A percentile compares a stretch with the other conserved stretches of the same genome.
These are phyloP conservation scores for Schrenkiella parvula DNA, from an alignment of 345 rosid genomes.

Conservation along the genomic window DNA sequence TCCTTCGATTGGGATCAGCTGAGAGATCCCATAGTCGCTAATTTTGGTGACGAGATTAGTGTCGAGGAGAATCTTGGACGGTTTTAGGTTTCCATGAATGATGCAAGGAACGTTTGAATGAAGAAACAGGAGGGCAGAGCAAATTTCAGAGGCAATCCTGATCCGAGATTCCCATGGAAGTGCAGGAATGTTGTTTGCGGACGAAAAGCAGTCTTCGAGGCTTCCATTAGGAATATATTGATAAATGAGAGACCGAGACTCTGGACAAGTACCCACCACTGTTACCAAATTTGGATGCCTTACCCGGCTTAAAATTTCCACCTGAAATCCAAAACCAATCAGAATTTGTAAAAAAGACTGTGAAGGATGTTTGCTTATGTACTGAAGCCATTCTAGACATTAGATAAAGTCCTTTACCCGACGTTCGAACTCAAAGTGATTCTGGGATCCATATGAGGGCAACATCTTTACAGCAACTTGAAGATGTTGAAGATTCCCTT, in stretches of 20 bases:
- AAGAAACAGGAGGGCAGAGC: conserved; percentile 82
- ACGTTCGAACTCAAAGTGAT: conserved; percentile 51
- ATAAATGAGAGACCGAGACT: conserved; percentile 70
- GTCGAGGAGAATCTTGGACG: conserved; percentile 80
- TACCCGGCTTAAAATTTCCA: conserved; percentile 65
- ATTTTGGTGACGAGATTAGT: conserved; percentile 62
- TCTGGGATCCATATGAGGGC: conserved; percentile 68
- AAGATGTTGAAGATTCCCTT: conserved; percentile 61
- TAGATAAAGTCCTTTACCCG: conserved; percentile 42
- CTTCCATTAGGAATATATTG: conserved; percentile 71
- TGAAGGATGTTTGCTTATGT: background rate
- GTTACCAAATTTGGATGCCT: conserved; percentile 88
- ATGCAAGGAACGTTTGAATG: conserved; percentile 75
- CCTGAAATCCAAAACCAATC: conserved; percentile 18
- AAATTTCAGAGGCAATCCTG: conserved; percentile 64
- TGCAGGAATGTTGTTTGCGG: conserved; percentile 44
- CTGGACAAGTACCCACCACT: conserved; percentile 73
- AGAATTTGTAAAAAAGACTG: background rate
- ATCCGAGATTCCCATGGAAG: conserved; percentile 68
- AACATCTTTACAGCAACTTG: conserved; percentile 85
- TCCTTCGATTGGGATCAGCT: conserved; percentile 42
- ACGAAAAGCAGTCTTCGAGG: conserved; percentile 63
- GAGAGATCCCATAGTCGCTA: conserved; percentile 58
- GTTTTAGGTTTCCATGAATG: conserved; percentile 74
- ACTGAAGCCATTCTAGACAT: background rate